Evolutionary conservation across 306 rosid species (phyloP), one percentile per base, ranked within the genome.

Genomic region (Glycyrrhiza uralensis): DNA sequence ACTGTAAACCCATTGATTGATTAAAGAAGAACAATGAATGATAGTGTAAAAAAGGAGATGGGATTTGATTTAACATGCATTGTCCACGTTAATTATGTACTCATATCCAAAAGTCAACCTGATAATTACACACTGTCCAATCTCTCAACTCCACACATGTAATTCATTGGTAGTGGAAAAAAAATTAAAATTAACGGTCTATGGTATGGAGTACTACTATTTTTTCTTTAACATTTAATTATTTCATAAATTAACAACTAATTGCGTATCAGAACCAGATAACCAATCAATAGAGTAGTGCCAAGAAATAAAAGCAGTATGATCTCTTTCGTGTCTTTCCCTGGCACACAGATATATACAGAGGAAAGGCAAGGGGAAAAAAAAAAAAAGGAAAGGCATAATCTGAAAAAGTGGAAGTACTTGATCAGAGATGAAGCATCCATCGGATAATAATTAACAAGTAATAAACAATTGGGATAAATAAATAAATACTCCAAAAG

Each of bases 311-410:
- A 76, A 52, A 62, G 77, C 67, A 63, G 54, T 52, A 14, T 67
- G 18, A 77, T 59, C 36, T 69, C 65, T 49, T 29, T 33, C 36
- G 76, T 61, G 66, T 63, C 66, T 78, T 78, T 71, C 74, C 78
- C 74, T 29, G 51, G 54, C 67, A 52, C 77, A 62, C 67, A 47
- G 11, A 68, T 66, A 30, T 30, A 39, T 39, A 15, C 50, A 56
- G 7, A 55, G n/a, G 63, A 41, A 75, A 39, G 36, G 15, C 11
- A 59, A 56, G 14, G 35, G 65, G 2, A 49, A 74, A 56, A 47
- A 13, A 14, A 1, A 44, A 13, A 45, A 56, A 47, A 13, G 20
- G 2, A 44, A 13, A 45, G 39, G 39, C 1, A 32, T 59, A 59
- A 45, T 30, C 42, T 7, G 23, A 61, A 74, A 74, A 7, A 47